Base-by-base conservation (phyloP, 1,284 basidiomycete genomes). In the Austropuccinia psidii region DNA sequence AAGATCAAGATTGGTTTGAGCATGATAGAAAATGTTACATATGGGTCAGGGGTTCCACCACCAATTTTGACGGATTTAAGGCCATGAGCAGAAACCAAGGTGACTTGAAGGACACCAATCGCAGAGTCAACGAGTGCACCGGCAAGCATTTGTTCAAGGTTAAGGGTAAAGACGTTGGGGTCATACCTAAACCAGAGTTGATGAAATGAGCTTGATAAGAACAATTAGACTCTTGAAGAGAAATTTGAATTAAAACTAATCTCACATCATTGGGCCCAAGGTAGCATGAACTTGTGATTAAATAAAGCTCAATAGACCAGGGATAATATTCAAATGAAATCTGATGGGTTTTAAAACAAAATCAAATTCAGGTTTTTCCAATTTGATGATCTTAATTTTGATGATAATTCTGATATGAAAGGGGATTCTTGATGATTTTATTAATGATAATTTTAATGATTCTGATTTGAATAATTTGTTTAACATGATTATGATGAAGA, bases 271-370 rank as follows among this genome's bases (percentile, higher is more conserved):
- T 2, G 81, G 80, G 0, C 81, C 80, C 6, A 78, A 77, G 60
- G 80, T 82, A 47, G 82, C 81, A 80, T 98, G 93, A 1, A 95
- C 90, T 84, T 90, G 95, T 65, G 93, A 91, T 57, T 90, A 89
- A 80, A 98, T 95, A 82, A 97, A 98, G 2, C 88, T 85, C 7
- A 89, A 89, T 54, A 98, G 83, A 65, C 95, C 95, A 50, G 93
- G 93, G 76, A 97, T 87, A 87, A 87, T 87, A 70, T 85, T 87
- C 74, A 95, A 88, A 80, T 95, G 93, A 77, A 95, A 90, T 17
- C 94, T 94, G 79, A 98, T 85, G 8, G 95, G 95, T 82, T 98
- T 98, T 75, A 98, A 85, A 15, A 91, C 91, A 79, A 93, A 98
- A 82, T 97, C 95, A 77, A 98, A 90, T n/a, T 86, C 84, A 0